These are phyloP conservation scores for Phytophthora podocarpi DNA, from an alignment of 352 stramenopile species.

Conservation along the genomic window DNA sequence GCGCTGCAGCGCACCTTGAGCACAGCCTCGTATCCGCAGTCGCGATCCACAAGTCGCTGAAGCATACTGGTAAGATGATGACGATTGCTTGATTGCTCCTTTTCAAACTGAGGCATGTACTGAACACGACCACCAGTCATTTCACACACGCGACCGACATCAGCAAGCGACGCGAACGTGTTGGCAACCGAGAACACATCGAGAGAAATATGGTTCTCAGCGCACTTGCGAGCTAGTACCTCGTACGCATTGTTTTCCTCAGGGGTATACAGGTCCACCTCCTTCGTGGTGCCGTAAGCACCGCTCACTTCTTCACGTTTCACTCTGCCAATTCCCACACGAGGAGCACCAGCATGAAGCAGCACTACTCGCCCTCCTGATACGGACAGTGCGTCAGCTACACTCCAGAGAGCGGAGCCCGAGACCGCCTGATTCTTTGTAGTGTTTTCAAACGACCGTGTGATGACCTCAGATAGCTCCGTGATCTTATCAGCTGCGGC, in stretches of 20 bases:
- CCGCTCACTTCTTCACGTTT: conserved; percentile 83
- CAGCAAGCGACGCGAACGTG: conserved; percentile 80
- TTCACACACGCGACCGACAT: conserved; percentile 81
- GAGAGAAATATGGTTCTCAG: conserved; percentile 81
- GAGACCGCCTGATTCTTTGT: conserved; percentile 83
- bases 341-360: conserved; percentile 78
- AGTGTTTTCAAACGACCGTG: conserved; percentile 66
- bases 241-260: conserved; percentile 77
- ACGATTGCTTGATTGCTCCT: conserved; percentile 80
- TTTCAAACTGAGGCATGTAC: conserved; percentile 90
- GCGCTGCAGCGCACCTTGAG: conserved; percentile 89
- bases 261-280: conserved; percentile 85
- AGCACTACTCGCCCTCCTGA: conserved; percentile 73
- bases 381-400: conserved; percentile 68
- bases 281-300: conserved; percentile 83
- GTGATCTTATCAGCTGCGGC: conserved; percentile 71
- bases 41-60: conserved; percentile 71
- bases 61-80: conserved; percentile 81
- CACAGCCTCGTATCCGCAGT: conserved; percentile 86
- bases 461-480: conserved; percentile 72
- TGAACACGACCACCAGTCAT: conserved; percentile 85
- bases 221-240: conserved; percentile 63
- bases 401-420: conserved; percentile 76
- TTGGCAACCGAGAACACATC: conserved; percentile 89
- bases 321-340: conserved; percentile 74